phyloP scores from a whole-genome alignment of 1,284 basidiomycete genomes.

The Moesziomyces sp. region DNA sequence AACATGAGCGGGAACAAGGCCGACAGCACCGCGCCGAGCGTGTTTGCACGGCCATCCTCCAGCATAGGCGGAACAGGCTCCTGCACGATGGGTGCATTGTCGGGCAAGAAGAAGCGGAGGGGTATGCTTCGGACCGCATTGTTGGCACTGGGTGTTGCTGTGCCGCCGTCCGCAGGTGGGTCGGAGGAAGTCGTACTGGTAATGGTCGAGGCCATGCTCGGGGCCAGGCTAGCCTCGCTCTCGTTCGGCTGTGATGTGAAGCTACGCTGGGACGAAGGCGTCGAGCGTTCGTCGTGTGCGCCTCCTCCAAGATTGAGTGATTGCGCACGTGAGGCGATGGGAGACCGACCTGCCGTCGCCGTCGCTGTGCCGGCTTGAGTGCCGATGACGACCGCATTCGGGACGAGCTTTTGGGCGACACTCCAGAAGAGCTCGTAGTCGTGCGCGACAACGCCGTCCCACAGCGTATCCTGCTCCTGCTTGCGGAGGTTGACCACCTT shows the following conservation, averaged over 20 bases:
- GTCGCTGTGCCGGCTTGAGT: not conserved
- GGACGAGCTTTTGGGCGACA: conserved; percentile 83
- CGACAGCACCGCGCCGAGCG: conserved; percentile 68
- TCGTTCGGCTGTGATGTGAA: conserved; percentile 43
- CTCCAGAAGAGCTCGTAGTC: conserved; percentile 95
- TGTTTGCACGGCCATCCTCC: conserved; percentile 69
- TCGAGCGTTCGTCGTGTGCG: conserved; percentile 14
- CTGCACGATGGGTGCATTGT: conserved; percentile 89
- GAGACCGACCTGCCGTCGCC: conserved; percentile 7
- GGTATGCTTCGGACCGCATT: conserved; percentile 67
- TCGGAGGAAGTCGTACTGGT: conserved; percentile 41
- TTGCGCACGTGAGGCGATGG: conserved; percentile 16
- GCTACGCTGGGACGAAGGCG: conserved; percentile 18
- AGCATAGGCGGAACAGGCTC: conserved; percentile 79
- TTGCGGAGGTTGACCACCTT: conserved; percentile 55
- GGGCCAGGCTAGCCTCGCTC: conserved; percentile 34
- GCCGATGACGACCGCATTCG: conserved; percentile 41
- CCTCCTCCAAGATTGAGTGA: conserved; percentile 28
- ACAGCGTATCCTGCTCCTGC: conserved; percentile 58
- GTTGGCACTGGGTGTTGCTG: conserved; percentile 10
- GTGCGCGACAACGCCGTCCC: conserved; percentile 72
- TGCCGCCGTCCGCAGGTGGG: conserved; percentile 11
- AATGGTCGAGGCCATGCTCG: conserved; percentile 35
- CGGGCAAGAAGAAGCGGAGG: conserved; percentile 82
- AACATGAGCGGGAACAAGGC: conserved; percentile 70